These are phyloP conservation scores for Diddensiella transvaalensis DNA, from an alignment of 805 yeast genomes.

Conservation along the genomic window DNA sequence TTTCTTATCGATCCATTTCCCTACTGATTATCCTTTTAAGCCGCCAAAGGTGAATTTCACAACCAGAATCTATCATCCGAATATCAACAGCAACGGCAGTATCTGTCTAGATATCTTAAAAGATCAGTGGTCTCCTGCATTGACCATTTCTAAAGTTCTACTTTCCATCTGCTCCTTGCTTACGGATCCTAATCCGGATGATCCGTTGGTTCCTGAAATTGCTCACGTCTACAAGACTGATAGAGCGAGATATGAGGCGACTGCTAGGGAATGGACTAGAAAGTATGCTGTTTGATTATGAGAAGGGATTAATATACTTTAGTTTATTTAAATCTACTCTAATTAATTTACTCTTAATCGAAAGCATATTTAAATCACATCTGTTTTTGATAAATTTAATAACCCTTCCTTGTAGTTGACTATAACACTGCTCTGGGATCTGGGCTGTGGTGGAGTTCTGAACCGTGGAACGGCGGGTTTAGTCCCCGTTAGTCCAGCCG, in stretches of 20 bases:
- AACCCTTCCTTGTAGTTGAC: no score
- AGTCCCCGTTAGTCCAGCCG: no score
- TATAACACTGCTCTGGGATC: no score
- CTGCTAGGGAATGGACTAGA: constrained; percentile 98
- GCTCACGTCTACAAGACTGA: constrained; percentile 96
- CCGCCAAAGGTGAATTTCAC: constrained; percentile 93
- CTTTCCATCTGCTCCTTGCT: constrained; percentile 91
- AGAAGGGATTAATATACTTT: no score
- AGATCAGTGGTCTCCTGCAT: constrained; percentile 99
- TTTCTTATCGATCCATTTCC: constrained; percentile 94
- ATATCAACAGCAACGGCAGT: constrained; percentile 92
- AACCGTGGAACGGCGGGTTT: no score
- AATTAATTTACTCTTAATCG: no score
- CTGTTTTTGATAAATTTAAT: no score
- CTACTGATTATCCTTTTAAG: constrained; percentile 98
- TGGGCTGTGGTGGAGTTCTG: no score
- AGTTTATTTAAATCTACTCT: constrained; percentile 1
- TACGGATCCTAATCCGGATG: constrained; percentile 98
- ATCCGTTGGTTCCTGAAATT: constrained; percentile 97
- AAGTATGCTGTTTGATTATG: constrained; percentile 78
- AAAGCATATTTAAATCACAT: no score
- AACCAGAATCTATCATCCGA: constrained; percentile 96
- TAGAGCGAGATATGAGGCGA: constrained; percentile 88
- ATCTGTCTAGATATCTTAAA: constrained; percentile 95
- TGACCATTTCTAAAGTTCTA: constrained; percentile 92